Evolutionary conservation across 1,139 yeast genomes (phyloP).

Genomic region (Hemisphaericaspora xylofermentans): DNA sequence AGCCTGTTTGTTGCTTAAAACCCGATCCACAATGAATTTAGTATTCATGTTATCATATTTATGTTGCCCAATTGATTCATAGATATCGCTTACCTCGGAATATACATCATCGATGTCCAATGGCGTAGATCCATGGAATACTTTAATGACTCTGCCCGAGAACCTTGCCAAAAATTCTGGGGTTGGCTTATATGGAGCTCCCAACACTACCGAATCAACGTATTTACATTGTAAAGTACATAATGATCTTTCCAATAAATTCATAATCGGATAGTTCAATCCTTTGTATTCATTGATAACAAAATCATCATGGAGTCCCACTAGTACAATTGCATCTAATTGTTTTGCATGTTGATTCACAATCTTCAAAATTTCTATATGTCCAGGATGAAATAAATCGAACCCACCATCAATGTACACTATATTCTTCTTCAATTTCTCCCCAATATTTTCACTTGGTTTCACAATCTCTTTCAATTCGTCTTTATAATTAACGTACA

Average conservation of each 20-base stretch:
- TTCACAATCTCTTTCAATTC: slow-evolving; percentile 34
- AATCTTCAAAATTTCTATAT: slow-evolving; percentile 64
- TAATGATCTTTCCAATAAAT: slow-evolving; percentile 75
- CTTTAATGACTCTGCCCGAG: slow-evolving; percentile 43
- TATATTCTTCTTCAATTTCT: slow-evolving; percentile 29
- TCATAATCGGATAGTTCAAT: slow-evolving; percentile 81
- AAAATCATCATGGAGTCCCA: slow-evolving; percentile 69
- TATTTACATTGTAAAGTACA: slow-evolving; percentile 86
- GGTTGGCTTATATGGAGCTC: slow-evolving; percentile 61
- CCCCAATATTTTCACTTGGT: slow-evolving; percentile 25
- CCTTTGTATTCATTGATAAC: slow-evolving; percentile 62
- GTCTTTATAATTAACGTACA: slow-evolving; percentile 40
- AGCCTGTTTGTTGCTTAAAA: slow-evolving; percentile 59
- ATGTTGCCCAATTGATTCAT: slow-evolving; percentile 50
- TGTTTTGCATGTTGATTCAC: slow-evolving; percentile 41
- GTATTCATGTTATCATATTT: slow-evolving; percentile 61
- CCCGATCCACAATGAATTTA: slow-evolving; percentile 65
- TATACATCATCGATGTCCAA: slow-evolving; percentile 37
- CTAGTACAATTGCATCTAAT: slow-evolving; percentile 49
- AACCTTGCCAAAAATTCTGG: slow-evolving; percentile 35
- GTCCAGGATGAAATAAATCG: slow-evolving; percentile 93
- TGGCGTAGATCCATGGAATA: slow-evolving; percentile 65
- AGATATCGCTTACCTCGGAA: slow-evolving; percentile 40
- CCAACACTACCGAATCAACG: slow-evolving; percentile 73
- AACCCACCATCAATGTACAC: slow-evolving; percentile 82